These are phyloP conservation scores for Smallanthus sonchifolius DNA, from an alignment of 129 eudicot genomes.

Conservation along the genomic window DNA sequence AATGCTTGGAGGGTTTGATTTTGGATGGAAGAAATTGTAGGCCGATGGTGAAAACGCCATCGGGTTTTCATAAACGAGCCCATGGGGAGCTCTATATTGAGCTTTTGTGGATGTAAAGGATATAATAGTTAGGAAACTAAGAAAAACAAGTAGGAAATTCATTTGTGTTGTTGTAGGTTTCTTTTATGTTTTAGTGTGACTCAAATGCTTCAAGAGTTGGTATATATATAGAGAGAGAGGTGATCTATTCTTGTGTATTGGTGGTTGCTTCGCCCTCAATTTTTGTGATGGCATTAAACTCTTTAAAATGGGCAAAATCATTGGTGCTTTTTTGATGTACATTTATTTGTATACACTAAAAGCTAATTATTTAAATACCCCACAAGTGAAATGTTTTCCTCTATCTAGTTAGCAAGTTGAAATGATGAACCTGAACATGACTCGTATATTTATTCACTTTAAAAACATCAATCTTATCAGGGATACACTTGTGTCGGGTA, in stretches of 20 bases:
- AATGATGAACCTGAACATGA: neutral
- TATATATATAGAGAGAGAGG: conserved; percentile 17
- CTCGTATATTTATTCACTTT: no score
- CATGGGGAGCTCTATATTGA: conserved; percentile 70
- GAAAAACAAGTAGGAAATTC: conserved; percentile 30
- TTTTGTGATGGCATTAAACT: conserved; percentile 37
- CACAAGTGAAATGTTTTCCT: neutral
- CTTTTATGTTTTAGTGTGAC: neutral
- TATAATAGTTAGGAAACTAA: conserved; percentile 10
- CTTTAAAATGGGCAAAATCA: conserved; percentile 43
- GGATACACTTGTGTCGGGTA: no score
- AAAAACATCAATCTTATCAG: no score
- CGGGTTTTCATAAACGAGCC: conserved; percentile 48
- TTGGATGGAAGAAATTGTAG: conserved; percentile 65
- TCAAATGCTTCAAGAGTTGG: conserved; percentile 17
- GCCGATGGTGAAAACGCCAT: conserved; percentile 69
- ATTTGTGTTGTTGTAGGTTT: conserved; percentile 12
- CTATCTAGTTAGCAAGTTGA: neutral
- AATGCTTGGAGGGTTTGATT: conserved; percentile 24
- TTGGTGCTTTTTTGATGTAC: neutral
- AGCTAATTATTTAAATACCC: conserved; percentile 2
- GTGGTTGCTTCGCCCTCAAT: conserved; percentile 51
- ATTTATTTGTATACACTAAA: neutral
- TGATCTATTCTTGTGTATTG: conserved; percentile 18
- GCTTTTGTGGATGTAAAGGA: conserved; percentile 38